Conservation (phyloP, 2,329 filamentous ascomycete species). For the Nemania bipapillata region DNA sequence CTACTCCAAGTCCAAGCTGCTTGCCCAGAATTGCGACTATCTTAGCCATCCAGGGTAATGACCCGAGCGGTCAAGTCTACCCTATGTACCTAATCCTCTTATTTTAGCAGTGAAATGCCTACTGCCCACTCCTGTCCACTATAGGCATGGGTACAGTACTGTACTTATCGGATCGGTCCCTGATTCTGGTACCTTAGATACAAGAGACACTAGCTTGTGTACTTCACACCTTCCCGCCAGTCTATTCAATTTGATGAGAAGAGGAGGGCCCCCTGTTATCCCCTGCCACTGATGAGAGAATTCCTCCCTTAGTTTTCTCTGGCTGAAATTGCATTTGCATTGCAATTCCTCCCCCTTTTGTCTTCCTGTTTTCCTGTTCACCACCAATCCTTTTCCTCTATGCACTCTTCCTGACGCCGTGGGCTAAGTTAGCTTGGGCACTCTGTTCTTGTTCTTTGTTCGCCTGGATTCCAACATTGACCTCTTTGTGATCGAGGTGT, state of each 20-base stretch:
- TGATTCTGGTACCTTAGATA: conserved; percentile 14
- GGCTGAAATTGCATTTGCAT: conserved; percentile 35
- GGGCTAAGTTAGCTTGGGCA: conserved; percentile 28
- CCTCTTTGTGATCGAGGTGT: conserved; percentile 38
- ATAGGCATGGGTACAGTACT: neutral
- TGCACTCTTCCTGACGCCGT: conserved; percentile 26
- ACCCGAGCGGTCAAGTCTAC: conserved; percentile 9
- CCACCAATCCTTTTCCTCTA: conserved; percentile 29
- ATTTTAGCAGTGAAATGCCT: neutral
- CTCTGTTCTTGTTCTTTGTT: conserved; percentile 37
- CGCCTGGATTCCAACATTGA: conserved; percentile 22
- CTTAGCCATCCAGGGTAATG: conserved; percentile 5
- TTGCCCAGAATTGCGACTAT: conserved; percentile 16
- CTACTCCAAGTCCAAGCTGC: conserved; percentile 33
- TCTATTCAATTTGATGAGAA: conserved; percentile 23
- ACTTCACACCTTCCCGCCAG: conserved; percentile 35
- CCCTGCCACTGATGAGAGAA: conserved; percentile 39
- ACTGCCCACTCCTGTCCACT: neutral
- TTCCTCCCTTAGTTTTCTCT: conserved; percentile 38
- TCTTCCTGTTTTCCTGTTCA: conserved; percentile 24
- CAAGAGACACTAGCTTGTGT: too few species aligned
- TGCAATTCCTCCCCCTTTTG: conserved; percentile 35
- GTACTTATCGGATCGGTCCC: conserved; percentile 20
- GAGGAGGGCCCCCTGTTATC: conserved; percentile 33
- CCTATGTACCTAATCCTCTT: conserved; percentile 9